Percentiles rank a stretch among this genome's conserved stretches.
These are phyloP conservation scores for Xylaria sp. DNA, from an alignment of 2,329 filamentous ascomycete genomes.

Conservation along the genomic window DNA sequence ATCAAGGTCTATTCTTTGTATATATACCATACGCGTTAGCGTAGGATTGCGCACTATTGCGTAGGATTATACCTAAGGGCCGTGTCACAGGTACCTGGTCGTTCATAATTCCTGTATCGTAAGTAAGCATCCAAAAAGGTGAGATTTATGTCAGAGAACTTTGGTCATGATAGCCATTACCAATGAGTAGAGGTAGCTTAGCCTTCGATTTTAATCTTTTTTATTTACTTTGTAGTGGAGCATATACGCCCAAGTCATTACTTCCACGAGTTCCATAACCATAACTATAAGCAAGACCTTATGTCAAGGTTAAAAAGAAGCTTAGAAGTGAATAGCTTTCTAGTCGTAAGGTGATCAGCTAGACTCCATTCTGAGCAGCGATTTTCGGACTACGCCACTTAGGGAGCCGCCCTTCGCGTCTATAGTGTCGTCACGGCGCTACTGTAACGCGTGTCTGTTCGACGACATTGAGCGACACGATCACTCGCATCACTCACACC, in stretches of 20 bases:
- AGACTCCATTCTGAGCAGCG: slow-evolving; percentile 1
- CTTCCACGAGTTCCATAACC: neutral
- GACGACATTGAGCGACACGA: neutral
- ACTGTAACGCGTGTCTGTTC: neutral
- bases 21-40: slow-evolving; percentile 18
- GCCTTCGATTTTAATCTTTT: neutral
- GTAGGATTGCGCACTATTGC: slow-evolving; percentile 10
- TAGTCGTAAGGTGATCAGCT: slow-evolving; percentile 11
- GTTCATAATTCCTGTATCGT: slow-evolving; percentile 10
- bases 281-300: neutral
- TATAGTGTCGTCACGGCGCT: no score
- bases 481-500: neutral
- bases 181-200: neutral
- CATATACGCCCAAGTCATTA: neutral
- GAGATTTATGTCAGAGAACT: slow-evolving; percentile 5
- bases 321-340: neutral
- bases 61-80: neutral
- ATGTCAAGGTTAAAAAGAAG: neutral
- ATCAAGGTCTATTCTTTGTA: slow-evolving; percentile 6
- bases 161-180: neutral
- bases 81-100: slow-evolving; percentile 5
- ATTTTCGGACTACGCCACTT: neutral
- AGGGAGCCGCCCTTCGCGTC: neutral
- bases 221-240: neutral
- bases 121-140: slow-evolving; percentile 6